Evolutionary conservation across 345 rosid genomes (phyloP).

Genomic region (Citrus reticulata): DNA sequence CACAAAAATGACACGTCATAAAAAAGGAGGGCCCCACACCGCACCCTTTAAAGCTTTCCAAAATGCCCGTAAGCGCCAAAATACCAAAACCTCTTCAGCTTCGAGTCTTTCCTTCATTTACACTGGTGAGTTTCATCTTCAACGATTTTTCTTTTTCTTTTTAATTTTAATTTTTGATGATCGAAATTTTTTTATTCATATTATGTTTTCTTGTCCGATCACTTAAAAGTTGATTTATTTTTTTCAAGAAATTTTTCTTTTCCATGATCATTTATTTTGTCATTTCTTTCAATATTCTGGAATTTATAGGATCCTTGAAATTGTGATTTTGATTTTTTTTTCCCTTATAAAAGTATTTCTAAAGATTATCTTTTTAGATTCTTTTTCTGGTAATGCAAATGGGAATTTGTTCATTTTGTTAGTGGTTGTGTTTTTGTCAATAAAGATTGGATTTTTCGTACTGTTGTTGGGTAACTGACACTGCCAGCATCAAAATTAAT

Average conservation of each 20-base stretch:
- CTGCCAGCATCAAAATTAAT: not conserved
- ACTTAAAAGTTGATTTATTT: not conserved
- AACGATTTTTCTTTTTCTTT: not conserved
- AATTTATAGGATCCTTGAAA: not conserved
- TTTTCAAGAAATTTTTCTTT: not conserved
- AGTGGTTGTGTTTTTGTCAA: not conserved
- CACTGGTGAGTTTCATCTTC: not conserved
- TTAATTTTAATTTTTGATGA: not conserved
- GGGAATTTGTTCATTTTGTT: not conserved
- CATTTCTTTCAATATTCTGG: not conserved
- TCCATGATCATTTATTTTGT: not conserved
- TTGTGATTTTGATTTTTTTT: not conserved
- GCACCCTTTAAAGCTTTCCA: conserved; percentile 35
- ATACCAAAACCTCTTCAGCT: conserved; percentile 1
- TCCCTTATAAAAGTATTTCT: not conserved
- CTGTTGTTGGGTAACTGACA: not conserved
- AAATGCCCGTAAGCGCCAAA: conserved; percentile 34
- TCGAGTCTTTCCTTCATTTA: not conserved
- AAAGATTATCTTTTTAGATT: not conserved
- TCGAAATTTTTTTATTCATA: not conserved
- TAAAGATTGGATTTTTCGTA: not conserved
- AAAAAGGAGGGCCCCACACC: conserved; percentile 26
- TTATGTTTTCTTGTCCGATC: not conserved
- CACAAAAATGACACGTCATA: not conserved
- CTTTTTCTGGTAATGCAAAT: not conserved